phyloP scores from a whole-genome alignment of 805 yeast species.

The Lachancea fermentati region DNA sequence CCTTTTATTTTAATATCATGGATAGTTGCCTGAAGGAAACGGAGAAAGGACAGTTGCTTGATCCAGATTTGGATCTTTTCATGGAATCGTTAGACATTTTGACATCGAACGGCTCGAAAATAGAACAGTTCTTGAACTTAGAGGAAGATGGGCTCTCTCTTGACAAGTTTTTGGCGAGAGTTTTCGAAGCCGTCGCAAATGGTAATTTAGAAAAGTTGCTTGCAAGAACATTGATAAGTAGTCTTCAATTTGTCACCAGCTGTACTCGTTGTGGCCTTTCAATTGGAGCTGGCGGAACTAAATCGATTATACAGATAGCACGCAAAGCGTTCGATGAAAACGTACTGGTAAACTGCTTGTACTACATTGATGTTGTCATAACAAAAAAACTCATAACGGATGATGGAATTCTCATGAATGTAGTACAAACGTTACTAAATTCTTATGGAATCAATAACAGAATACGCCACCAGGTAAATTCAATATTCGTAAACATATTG shows the following conservation, averaged over 20 bases:
- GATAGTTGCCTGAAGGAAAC: constrained; percentile 34
- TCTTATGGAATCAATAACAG: constrained; percentile 1
- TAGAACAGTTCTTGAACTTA: neutral
- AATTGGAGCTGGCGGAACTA: neutral
- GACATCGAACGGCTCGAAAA: constrained; percentile 2
- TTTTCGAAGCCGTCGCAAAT: neutral
- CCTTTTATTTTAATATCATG: constrained; percentile 57
- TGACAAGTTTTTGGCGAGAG: constrained; percentile 3
- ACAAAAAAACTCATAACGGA: constrained; percentile 9
- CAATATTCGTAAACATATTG: constrained; percentile 34
- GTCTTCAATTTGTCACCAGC: neutral
- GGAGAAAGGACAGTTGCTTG: constrained; percentile 23
- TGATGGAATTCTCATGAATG: neutral
- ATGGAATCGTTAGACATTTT: constrained; percentile 38
- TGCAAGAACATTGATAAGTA: neutral
- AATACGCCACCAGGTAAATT: constrained; percentile 4
- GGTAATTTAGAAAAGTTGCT: neutral
- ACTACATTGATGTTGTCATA: constrained; percentile 26
- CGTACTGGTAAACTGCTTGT: constrained; percentile 33
- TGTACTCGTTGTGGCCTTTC: constrained; percentile 1
- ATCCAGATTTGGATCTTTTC: constrained; percentile 48
- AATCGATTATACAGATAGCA: constrained; percentile 2
- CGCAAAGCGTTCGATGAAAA: constrained; percentile 37
- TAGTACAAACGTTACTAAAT: constrained; percentile 1
- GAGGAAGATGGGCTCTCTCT: neutral